Base-by-base conservation (phyloP, 2,329 filamentous ascomycete genomes). In the Cladorrhinum sp. region DNA sequence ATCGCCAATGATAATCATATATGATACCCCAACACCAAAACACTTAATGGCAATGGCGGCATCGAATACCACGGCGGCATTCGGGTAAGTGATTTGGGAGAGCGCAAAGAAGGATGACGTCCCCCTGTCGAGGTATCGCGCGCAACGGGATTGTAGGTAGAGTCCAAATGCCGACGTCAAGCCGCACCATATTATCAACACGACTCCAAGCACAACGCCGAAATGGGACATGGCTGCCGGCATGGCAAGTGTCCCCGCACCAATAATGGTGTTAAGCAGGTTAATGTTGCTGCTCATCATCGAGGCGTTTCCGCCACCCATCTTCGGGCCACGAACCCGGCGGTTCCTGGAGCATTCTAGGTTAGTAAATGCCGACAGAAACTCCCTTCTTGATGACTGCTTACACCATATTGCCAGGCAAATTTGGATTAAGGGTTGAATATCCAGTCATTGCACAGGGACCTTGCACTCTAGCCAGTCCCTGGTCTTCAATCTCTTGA, bases 1-100 rank as follows among this genome's bases (percentile, higher is more conserved):
- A 73, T 99, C 95, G 55, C 95, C 95, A 68, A 99, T 98, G 71
- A 99, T 98, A 71, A 99, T 99, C 69, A 99, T 85, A 77, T 99
- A 99, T 69, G 92, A 97, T 62, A 98, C 91, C 21, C 91, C 95
- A 9, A 99, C 95, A 39, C 95, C 95, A 73, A 99, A 99, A 76
- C 95, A 99, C 74, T 99, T 99, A 72, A 99, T 87, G 12, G 94
- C 92, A 72, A 99, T 99, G 5, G 95, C 95, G 6, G 89, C 88
- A 76, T 99, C 95, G 74, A 99, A 99, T 51, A 98, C 82, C 52
- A 99, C 92, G 8, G 95, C 91, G 2, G 94, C 92, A 73, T 96
- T 96, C 1, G 95, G 95, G 70, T 98, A 99, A 4, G 95, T 98
- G 65, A 99, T 86, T 74, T 99, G 94, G 14, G 92, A 96, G 16